A percentile compares a stretch with the other conserved stretches of the same genome.
Evolutionary conservation across 768 basidiomycete genomes (phyloP).

Genomic region (Amanita exitialis): DNA sequence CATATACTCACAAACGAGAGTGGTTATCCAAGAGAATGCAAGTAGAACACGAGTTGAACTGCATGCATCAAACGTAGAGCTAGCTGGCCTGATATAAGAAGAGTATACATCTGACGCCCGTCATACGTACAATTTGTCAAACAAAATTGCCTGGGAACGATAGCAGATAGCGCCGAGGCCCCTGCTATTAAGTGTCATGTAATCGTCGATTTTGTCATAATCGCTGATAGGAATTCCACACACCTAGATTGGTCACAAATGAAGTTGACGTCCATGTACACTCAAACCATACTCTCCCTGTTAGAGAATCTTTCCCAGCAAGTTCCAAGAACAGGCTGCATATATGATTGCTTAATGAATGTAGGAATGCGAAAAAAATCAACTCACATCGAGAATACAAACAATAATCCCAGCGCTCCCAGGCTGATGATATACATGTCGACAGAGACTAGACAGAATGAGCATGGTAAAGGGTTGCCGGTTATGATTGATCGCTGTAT

Average conservation of each 20-base stretch:
- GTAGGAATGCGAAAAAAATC: not conserved
- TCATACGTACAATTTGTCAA: slow-evolving; percentile 3
- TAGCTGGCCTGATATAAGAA: slow-evolving; percentile 3
- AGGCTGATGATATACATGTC: slow-evolving; percentile 54
- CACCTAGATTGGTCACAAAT: slow-evolving; percentile 53
- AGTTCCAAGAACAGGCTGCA: slow-evolving; percentile 50
- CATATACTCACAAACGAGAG: slow-evolving; percentile 26
- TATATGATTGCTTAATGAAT: slow-evolving; percentile 4
- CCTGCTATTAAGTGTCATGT: slow-evolving; percentile 26
- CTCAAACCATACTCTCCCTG: slow-evolving; percentile 66
- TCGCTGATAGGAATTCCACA: slow-evolving; percentile 10
- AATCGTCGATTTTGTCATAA: not conserved
- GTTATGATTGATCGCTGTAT: not conserved
- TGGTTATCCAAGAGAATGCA: slow-evolving; percentile 35
- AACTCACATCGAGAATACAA: slow-evolving; percentile 51
- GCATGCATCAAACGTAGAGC: slow-evolving; percentile 24
- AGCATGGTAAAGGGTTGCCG: not conserved
- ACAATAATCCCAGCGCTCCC: slow-evolving; percentile 45
- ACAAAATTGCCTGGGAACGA: slow-evolving; percentile 27
- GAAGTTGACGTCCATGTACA: slow-evolving; percentile 49
- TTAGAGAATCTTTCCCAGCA: slow-evolving; percentile 35
- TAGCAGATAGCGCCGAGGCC: slow-evolving; percentile 37
- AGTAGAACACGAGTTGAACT: slow-evolving; percentile 44
- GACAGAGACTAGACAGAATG: slow-evolving; percentile 25
- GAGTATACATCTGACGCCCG: not conserved